phyloP scores from a whole-genome alignment of 768 basidiomycete species.

The Leccinum boreale region DNA sequence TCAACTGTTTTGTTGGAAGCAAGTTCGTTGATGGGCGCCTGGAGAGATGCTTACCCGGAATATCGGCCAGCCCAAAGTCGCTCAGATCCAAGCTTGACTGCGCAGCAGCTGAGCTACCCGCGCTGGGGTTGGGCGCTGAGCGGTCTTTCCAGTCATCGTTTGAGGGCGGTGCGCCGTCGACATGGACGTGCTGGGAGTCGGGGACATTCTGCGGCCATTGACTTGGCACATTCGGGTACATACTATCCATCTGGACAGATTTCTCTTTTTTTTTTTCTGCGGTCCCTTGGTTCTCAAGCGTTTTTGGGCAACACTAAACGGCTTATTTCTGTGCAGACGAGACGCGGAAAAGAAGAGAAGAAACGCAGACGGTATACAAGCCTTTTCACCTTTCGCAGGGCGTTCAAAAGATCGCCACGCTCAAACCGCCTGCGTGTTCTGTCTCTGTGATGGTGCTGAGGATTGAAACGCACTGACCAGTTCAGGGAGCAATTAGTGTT shows the following conservation, averaged over 20 bases:
- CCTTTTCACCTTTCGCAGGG: slow-evolving; percentile 40
- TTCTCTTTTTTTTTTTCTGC: slow-evolving; percentile 39
- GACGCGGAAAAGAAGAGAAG: slow-evolving; percentile 34
- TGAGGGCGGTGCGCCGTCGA: slow-evolving; percentile 27
- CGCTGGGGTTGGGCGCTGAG: slow-evolving; percentile 20
- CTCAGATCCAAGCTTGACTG: slow-evolving; percentile 38
- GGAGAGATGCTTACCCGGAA: slow-evolving; percentile 39
- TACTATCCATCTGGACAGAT: slow-evolving; percentile 41
- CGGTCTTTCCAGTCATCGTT: slow-evolving; percentile 42
- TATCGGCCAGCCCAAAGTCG: slow-evolving; percentile 42
- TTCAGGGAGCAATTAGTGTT: slow-evolving; percentile 21
- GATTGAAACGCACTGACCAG: slow-evolving; percentile 35
- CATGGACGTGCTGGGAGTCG: slow-evolving; percentile 31
- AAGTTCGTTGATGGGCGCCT: slow-evolving; percentile 27
- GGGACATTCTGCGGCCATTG: slow-evolving; percentile 40
- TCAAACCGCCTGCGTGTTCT: slow-evolving; percentile 39
- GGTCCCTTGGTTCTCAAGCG: slow-evolving; percentile 40
- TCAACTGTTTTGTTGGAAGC: slow-evolving; percentile 8
- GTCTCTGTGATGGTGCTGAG: slow-evolving; percentile 39
- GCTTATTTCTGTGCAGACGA: slow-evolving; percentile 45
- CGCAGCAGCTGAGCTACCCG: slow-evolving; percentile 29
- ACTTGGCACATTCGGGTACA: slow-evolving; percentile 44
- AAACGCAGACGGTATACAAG: slow-evolving; percentile 37
- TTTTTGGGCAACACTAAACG: slow-evolving; percentile 40
- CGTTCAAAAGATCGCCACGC: slow-evolving; percentile 32